Evolutionary conservation across 1,284 basidiomycete species (phyloP), one percentile per base, ranked within the genome.

Genomic region (Pholiota adiposa): DNA sequence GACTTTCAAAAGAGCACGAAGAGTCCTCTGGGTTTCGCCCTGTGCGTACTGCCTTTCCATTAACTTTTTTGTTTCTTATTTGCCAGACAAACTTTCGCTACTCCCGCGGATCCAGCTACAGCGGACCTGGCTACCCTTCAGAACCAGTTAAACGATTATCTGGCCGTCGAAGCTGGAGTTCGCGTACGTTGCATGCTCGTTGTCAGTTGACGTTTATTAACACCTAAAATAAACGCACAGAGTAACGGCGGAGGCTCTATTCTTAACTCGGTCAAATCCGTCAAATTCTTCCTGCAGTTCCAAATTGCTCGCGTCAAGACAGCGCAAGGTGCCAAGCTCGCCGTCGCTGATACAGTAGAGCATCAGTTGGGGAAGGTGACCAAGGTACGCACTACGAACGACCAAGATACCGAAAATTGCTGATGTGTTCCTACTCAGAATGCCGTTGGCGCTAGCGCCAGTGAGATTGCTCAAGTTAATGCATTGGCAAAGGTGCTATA

Each of bases 241-340:
- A 60, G 58, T 18, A 55, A 58, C 34, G 50, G 56, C 4, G 55
- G 56, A 23, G 29, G 46, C 8, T 21, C 52, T 6, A 44, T 58
- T 29, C 56, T 63, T 8, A 56, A 31, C 31, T 12, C 21, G 4
- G 52, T 63, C 23, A 63, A 63, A 40, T 51, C 52, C 18, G 55
- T 52, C 33, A 63, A 63, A 31, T 63, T 63, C 49, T 63, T 63
- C 58, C 43, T 63, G 27, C 62, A 63, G 34, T 63, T 63, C 62
- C 62, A 63, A 46, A 58, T 63, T 27, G 58, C 62, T 3, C 62
- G 62, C 7, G 59, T 54, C 4, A 51, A 58, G 27, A 55, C 58
- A 7, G 62, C 62, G 14, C 55, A 52, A 33, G 62, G 59, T 1
- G 52, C 29, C 4, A 54, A 43, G 5, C 52, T 63, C 21, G 34